phyloP scores from a whole-genome alignment of 1,284 basidiomycete genomes.

The Leccinum pseudoinsigne region DNA sequence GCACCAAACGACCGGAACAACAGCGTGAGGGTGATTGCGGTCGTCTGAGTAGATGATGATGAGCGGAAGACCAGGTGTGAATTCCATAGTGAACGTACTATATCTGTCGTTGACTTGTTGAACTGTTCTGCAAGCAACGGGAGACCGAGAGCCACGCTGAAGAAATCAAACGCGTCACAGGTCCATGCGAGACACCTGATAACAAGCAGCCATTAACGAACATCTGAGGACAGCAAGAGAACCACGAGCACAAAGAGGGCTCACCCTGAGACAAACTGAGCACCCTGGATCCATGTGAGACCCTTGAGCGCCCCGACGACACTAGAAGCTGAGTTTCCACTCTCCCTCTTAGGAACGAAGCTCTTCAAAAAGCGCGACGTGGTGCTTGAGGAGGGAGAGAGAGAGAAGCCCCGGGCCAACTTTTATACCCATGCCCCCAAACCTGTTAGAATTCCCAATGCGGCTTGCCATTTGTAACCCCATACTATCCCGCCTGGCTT shows the following conservation, averaged over 20 bases:
- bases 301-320: slow-evolving; percentile 39
- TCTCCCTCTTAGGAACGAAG: slow-evolving; percentile 52
- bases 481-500: not conserved
- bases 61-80: not conserved
- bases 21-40: slow-evolving; percentile 90
- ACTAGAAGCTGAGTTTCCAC: slow-evolving; percentile 31
- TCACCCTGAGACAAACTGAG: slow-evolving; percentile 64
- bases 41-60: slow-evolving; percentile 48
- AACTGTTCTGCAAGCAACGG: slow-evolving; percentile 58
- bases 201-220: slow-evolving; percentile 5
- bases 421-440: slow-evolving; percentile 18
- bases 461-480: not conserved
- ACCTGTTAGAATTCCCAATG: not conserved
- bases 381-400: not conserved
- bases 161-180: slow-evolving; percentile 83
- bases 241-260: slow-evolving; percentile 9
- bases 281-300: slow-evolving; percentile 51
- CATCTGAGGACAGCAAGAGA: not conserved
- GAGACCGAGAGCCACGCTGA: slow-evolving; percentile 78
- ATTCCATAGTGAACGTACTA: slow-evolving; percentile 45
- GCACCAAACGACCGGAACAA: slow-evolving; percentile 90
- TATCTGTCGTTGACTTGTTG: slow-evolving; percentile 44
- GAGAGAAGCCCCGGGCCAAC: not conserved
- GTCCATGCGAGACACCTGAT: slow-evolving; percentile 77
- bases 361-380: slow-evolving; percentile 33